Evolutionary conservation across 495 filamentous ascomycete genomes (phyloP).

Genomic region (Cenococcum geophilum): DNA sequence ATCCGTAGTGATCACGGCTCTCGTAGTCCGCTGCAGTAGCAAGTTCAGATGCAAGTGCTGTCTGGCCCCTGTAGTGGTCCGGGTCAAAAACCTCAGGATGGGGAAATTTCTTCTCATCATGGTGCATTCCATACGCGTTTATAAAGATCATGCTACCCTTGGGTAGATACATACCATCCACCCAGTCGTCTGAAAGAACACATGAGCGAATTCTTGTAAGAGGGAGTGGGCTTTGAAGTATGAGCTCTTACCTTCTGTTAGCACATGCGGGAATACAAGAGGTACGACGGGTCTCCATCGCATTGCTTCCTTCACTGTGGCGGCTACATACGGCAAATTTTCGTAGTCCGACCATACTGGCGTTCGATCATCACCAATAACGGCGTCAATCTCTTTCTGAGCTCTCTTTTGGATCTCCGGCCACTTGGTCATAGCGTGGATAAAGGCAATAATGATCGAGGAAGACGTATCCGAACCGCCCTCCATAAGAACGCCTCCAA

Average conservation of each 20-base stretch:
- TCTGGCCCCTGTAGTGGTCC: conserved; percentile 24
- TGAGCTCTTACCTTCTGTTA: conserved; percentile 8
- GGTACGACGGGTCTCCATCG: conserved; percentile 30
- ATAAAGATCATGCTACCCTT: conserved; percentile 29
- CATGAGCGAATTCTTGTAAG: background rate
- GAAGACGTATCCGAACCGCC: conserved; percentile 45
- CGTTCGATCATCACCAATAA: conserved; percentile 25
- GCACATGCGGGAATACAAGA: conserved; percentile 26
- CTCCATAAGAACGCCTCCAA: conserved; percentile 31
- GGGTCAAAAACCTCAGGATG: conserved; percentile 29
- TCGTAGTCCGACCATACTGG: conserved; percentile 23
- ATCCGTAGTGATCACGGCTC: conserved; percentile 32
- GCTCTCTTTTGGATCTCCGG: conserved; percentile 41
- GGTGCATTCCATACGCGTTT: conserved; percentile 30
- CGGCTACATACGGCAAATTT: conserved; percentile 26
- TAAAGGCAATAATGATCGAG: conserved; percentile 37
- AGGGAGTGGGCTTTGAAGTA: background rate
- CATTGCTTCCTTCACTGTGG: conserved; percentile 29
- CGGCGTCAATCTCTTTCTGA: conserved; percentile 34
- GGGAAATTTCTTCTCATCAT: conserved; percentile 19
- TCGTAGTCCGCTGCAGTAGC: conserved; percentile 17
- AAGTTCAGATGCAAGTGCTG: conserved; percentile 24
- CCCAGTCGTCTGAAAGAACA: conserved; percentile 27
- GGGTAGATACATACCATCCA: conserved; percentile 28
- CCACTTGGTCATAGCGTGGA: conserved; percentile 43